Evolutionary conservation across 208 protist species (phyloP).

Genomic region (Acanthamoeba triangularis): DNA sequence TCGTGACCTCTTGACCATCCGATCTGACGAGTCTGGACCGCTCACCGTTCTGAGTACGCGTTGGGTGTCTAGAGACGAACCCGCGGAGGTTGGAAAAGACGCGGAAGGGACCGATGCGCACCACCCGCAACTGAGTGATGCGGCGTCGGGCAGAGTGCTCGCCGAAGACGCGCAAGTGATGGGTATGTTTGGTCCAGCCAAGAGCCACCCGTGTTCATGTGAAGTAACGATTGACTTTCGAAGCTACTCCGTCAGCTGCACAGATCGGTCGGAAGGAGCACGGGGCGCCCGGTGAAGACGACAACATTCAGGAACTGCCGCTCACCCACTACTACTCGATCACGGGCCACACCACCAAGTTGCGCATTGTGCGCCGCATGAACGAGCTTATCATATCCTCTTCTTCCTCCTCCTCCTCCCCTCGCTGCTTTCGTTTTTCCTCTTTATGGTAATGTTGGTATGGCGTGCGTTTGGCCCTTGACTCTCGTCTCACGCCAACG

Average conservation of each 20-base stretch:
- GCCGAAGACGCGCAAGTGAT: not conserved
- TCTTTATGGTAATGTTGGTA: not conserved
- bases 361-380: conserved; percentile 12
- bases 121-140: no score
- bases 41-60: no score
- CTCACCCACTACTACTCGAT: conserved; percentile 40
- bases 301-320: not conserved
- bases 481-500: conserved; percentile 1
- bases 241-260: not conserved
- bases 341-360: not conserved
- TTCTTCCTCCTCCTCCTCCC: not conserved
- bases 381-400: conserved; percentile 38
- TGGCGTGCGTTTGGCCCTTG: not conserved
- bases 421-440: not conserved
- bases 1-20: no score
- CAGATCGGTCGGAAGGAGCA: not conserved
- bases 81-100: not conserved
- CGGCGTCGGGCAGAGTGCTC: not conserved
- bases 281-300: not conserved
- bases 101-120: no score
- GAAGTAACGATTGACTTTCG: no score
- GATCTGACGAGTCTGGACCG: no score
- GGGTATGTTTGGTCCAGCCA: no score
- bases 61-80: no score
- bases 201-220: no score